phyloP scores from a whole-genome alignment of 768 basidiomycete genomes.

The Amanita inopinata region DNA sequence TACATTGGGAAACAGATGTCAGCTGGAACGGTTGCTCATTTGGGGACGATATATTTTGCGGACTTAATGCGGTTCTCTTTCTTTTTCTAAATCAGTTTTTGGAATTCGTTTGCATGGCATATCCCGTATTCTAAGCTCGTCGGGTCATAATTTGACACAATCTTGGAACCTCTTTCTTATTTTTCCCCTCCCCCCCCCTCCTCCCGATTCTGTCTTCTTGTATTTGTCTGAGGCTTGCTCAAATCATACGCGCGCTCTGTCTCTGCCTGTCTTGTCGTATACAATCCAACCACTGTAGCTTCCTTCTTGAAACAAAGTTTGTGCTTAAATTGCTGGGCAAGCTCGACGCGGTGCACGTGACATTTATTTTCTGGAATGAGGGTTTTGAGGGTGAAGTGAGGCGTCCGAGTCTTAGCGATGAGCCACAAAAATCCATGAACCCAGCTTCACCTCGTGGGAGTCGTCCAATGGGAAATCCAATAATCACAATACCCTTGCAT shows the following conservation, averaged over 20 bases:
- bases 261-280: neutral
- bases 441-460: neutral
- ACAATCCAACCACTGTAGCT: neutral
- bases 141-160: neutral
- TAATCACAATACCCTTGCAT: conserved; percentile 31
- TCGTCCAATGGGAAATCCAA: neutral
- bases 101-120: neutral
- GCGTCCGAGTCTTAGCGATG: too few relatives aligned
- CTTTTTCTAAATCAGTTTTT: neutral
- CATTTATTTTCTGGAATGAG: too few relatives aligned
- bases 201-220: neutral
- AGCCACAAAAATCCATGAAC: neutral
- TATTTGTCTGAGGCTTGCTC: neutral
- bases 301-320: neutral
- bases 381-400: too few relatives aligned
- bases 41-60: conserved; percentile 1
- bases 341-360: too few relatives aligned
- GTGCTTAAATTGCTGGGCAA: neutral
- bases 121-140: neutral
- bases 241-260: neutral
- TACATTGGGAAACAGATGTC: neutral
- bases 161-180: neutral
- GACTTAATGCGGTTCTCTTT: conserved; percentile 3
- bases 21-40: conserved; percentile 3
- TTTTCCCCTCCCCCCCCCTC: neutral